Base-by-base conservation (phyloP, 306 rosid species). In the Coriaria nepalensis region DNA sequence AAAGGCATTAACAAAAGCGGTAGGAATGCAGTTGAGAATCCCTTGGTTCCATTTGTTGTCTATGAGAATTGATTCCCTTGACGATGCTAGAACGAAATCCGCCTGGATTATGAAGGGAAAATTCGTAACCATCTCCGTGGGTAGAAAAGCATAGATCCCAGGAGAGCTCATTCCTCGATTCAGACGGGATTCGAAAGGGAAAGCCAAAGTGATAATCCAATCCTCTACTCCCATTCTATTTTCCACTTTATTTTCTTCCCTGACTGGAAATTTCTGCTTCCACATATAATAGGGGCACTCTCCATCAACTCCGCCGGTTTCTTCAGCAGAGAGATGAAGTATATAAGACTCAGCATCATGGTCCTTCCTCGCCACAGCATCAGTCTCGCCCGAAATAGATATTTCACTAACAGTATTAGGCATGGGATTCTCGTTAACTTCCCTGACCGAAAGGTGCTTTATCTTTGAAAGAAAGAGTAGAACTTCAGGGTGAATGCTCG, bases 61-160 rank as follows among this genome's bases (percentile, higher is more conserved):
- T 35, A 78, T 49, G 42, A 71, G 78, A 65, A 85, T 78, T 0
- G 81, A 63, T 52, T 81, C 95, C 55, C 95, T 71, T 9, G 93
- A 85, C 36, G 95, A 81, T 39, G 87, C 73, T 8, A 85, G 54
- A 2, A 85, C 70, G 68, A 83, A 83, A 60, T 83, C 94, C 9
- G 85, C 82, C 61, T 83, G 94, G 37, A 83, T 73, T 54, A 80
- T 75, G 67, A 85, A 85, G 0, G 95, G 95, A 13, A 85, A 80
- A 47, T 67, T 56, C 4, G 87, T 85, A 0, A 80, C 63, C 93
- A 80, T 80, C 59, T 75, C 80, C 6, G 95, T 80, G 5, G 95
- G 95, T 50, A 85, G 87, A 61, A 78, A 85, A 2, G 82, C 79
- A 36, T 75, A 85, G 29, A 85, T 50, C 38, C 95, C 93, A 7